Evolutionary conservation across 495 filamentous ascomycete species (phyloP).

Genomic region (Penicillium macrosclerotiorum): DNA sequence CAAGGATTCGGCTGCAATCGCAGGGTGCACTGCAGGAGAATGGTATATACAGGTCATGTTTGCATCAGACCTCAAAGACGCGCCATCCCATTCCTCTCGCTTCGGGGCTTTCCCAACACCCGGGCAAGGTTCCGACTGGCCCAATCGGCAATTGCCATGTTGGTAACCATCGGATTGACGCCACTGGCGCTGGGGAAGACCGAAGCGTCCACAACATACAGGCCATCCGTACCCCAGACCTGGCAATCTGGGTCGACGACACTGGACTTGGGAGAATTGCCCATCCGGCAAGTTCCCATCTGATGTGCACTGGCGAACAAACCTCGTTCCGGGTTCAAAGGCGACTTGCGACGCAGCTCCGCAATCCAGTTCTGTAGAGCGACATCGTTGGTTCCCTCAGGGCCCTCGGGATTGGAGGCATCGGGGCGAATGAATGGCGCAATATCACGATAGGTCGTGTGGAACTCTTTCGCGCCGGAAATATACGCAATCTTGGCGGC

Average conservation of each 20-base stretch:
- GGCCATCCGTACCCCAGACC: conserved; percentile 71
- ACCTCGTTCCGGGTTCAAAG: conserved; percentile 43
- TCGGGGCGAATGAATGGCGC: conserved; percentile 62
- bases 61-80: conserved; percentile 18
- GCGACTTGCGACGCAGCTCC: conserved; percentile 54
- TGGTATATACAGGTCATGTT: conserved; percentile 1
- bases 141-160: conserved; percentile 72
- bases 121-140: conserved; percentile 38
- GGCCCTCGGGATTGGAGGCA: conserved; percentile 26
- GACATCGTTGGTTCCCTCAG: conserved; percentile 61
- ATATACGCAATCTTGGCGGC: conserved; percentile 74
- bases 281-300: conserved; percentile 91
- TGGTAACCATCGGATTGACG: conserved; percentile 92
- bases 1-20: too few relatives aligned
- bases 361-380: conserved; percentile 67
- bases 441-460: conserved; percentile 56
- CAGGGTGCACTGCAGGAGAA: too few relatives aligned
- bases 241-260: conserved; percentile 74
- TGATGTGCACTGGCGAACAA: conserved; percentile 74
- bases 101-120: conserved; percentile 19
- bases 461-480: conserved; percentile 75
- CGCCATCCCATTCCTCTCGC: conserved; percentile 15
- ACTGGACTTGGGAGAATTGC: conserved; percentile 50
- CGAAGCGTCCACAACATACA: conserved; percentile 84
- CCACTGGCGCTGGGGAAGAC: conserved; percentile 88